Conservation (phyloP, 768 basidiomycete species). For the Tulasnella sp. region DNA sequence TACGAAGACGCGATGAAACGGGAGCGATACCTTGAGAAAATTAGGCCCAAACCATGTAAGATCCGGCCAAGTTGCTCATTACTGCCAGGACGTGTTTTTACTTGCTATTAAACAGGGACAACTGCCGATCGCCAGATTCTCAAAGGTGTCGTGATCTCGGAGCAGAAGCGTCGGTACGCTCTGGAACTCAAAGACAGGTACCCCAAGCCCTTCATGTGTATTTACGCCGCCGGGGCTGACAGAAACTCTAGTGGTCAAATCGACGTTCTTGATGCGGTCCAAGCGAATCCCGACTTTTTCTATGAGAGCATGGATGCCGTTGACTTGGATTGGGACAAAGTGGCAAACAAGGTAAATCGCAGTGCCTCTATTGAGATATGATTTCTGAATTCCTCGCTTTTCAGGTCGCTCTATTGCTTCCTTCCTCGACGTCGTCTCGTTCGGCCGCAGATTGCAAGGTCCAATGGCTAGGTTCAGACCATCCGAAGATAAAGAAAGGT, state of each 20-base stretch:
- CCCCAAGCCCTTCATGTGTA: not conserved
- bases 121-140: conserved; percentile 13
- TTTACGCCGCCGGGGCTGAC: not conserved
- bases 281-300: not conserved
- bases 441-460: conserved; percentile 19
- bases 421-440: conserved; percentile 10
- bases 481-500: conserved; percentile 29
- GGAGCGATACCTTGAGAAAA: conserved; percentile 17
- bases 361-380: not conserved
- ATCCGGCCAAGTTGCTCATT: not conserved
- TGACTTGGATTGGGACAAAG: conserved; percentile 23
- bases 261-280: conserved; percentile 22
- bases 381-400: not conserved
- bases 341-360: conserved; percentile 16
- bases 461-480: conserved; percentile 26
- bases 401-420: not conserved
- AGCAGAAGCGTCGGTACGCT: conserved; percentile 26
- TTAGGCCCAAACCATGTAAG: not conserved
- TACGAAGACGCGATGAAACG: conserved; percentile 20
- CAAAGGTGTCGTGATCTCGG: conserved; percentile 14
- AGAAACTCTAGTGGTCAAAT: conserved; percentile 5
- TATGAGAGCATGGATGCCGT: conserved; percentile 11
- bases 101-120: conserved; percentile 7
- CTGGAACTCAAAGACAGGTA: conserved; percentile 21
- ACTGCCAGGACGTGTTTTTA: not conserved